Evolutionary conservation across 1,139 yeast species (phyloP).

Genomic region (Yamadazyma spencermartinsiae): DNA sequence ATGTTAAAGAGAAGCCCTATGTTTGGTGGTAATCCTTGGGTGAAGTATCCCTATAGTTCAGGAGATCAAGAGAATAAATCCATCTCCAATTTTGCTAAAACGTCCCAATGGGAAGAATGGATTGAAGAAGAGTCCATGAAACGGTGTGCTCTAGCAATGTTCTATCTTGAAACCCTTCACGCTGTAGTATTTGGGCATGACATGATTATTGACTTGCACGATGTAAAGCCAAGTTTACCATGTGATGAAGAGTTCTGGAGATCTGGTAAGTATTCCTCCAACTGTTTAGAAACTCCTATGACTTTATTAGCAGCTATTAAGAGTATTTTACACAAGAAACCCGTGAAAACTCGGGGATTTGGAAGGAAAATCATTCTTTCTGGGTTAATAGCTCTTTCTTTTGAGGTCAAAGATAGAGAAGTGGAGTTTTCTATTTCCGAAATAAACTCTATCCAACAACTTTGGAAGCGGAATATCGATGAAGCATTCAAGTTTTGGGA

Average conservation of each 20-base stretch:
- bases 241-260: constrained; percentile 84
- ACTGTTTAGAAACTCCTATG: constrained; percentile 8
- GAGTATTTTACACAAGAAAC: constrained; percentile 19
- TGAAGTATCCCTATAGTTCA: constrained; percentile 10
- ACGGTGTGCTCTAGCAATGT: constrained; percentile 76
- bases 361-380: constrained; percentile 68
- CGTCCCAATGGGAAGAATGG: constrained; percentile 50
- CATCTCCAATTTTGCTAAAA: constrained; percentile 12
- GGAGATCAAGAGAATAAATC: constrained; percentile 12
- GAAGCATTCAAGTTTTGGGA: constrained; percentile 55
- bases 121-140: constrained; percentile 77
- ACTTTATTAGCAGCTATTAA: constrained; percentile 49
- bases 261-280: constrained; percentile 14
- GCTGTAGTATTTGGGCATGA: constrained; percentile 81
- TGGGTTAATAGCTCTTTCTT: constrained; percentile 60
- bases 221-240: constrained; percentile 49
- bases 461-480: constrained; percentile 66
- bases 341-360: constrained; percentile 32
- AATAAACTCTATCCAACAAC: constrained; percentile 57
- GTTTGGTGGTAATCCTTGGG: constrained; percentile 63
- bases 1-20: constrained; percentile 70
- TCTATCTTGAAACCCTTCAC: constrained; percentile 75
- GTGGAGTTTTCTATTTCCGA: constrained; percentile 17
- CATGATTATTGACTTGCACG: constrained; percentile 47
- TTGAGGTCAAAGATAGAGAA: constrained; percentile 17